Percentiles rank a stretch among this genome's conserved stretches.
Evolutionary conservation across 1,284 basidiomycete species (phyloP).

Genomic region (Trichosporon ovoides): DNA sequence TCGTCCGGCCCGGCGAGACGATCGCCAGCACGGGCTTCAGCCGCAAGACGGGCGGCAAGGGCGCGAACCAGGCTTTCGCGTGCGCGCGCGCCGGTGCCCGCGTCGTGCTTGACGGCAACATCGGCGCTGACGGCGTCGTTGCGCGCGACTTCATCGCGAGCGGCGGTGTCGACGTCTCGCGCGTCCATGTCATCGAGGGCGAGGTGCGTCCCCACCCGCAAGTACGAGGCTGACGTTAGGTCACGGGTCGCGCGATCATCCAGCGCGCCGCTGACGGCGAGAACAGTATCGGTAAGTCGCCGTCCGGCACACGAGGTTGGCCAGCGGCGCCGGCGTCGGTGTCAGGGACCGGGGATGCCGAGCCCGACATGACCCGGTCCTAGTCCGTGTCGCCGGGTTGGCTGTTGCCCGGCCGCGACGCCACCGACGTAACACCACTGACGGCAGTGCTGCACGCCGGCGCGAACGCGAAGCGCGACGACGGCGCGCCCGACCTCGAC

Average conservation of each 20-base stretch:
- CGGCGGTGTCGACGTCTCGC: conserved; percentile 41
- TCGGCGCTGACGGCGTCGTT: conserved; percentile 48
- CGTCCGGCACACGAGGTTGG: too few species aligned
- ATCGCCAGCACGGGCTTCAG: conserved; percentile 48
- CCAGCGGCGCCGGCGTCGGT: background rate
- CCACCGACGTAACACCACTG: background rate
- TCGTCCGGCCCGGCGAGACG: conserved; percentile 52
- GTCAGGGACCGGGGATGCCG: background rate
- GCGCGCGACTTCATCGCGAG: conserved; percentile 28
- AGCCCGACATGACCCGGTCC: background rate
- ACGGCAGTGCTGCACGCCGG: conserved; percentile 46
- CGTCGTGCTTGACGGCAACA: conserved; percentile 46
- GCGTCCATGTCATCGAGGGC: conserved; percentile 31
- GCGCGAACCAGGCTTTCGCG: conserved; percentile 52
- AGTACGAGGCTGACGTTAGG: conserved; percentile 17
- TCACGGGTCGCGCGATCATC: conserved; percentile 52
- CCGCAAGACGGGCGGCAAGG: conserved; percentile 51
- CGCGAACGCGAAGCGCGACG: conserved; percentile 39
- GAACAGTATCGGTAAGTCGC: conserved; percentile 49
- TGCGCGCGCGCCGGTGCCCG: conserved; percentile 45
- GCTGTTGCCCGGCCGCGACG: background rate
- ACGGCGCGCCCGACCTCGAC: conserved; percentile 14
- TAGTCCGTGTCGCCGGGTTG: background rate
- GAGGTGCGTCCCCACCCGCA: conserved; percentile 24
- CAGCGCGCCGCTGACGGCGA: conserved; percentile 49